These are phyloP conservation scores for Gynostemma pentaphyllum DNA, from an alignment of 306 rosid genomes.

Conservation along the genomic window DNA sequence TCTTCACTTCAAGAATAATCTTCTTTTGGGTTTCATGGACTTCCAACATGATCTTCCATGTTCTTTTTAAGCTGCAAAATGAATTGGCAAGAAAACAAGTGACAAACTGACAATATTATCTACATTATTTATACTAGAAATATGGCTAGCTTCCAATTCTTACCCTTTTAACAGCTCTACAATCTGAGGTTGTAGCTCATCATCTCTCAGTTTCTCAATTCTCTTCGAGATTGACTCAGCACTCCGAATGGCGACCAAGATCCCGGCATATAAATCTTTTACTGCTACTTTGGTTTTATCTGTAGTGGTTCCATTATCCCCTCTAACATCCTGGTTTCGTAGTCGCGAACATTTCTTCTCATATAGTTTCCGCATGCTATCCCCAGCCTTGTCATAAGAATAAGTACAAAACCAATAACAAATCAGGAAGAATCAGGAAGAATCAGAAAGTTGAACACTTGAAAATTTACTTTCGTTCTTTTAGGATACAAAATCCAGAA, in stretches of 20 bases:
- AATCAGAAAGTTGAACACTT: background rate
- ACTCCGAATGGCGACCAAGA: constrained; percentile 77
- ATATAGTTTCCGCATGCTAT: constrained; percentile 55
- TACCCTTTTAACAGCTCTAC: constrained; percentile 85
- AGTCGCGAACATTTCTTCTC: constrained; percentile 65
- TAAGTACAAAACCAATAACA: constrained; percentile 9
- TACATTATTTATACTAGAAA: background rate
- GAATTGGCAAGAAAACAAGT: constrained; percentile 12
- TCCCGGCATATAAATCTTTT: constrained; percentile 80
- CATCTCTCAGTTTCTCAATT: constrained; percentile 78
- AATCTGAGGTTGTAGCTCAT: constrained; percentile 81
- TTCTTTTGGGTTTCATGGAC: constrained; percentile 81
- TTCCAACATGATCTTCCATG: constrained; percentile 83
- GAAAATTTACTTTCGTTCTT: background rate
- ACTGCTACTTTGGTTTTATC: constrained; percentile 71
- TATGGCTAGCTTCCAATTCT: constrained; percentile 10
- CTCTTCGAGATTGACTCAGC: constrained; percentile 82
- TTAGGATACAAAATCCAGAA: background rate
- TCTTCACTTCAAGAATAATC: constrained; percentile 65
- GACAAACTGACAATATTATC: background rate
- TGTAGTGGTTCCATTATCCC: constrained; percentile 42
- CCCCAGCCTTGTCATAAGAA: constrained; percentile 59
- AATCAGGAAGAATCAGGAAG: background rate
- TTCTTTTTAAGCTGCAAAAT: constrained; percentile 57
- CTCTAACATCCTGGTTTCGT: constrained; percentile 56